Base-by-base conservation (phyloP, 129 eudicot species). In the Tagetes erecta region DNA sequence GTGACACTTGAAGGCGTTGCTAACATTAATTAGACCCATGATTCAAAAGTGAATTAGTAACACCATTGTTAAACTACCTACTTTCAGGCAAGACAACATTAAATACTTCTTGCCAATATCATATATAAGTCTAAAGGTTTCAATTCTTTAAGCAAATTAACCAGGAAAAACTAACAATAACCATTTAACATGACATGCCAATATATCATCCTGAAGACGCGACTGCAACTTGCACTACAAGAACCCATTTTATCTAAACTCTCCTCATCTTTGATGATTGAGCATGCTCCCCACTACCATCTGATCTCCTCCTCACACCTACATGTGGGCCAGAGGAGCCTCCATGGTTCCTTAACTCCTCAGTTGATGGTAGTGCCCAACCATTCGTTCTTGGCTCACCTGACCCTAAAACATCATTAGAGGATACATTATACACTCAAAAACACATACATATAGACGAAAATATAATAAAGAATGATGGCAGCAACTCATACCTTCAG, bases 301-400 rank as follows among this genome's bases (percentile, higher is more conserved):
- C 78, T 53, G 78, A 50, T 72, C 67, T 72, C 78, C 78, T 79
- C 52, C 82, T 71, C 62, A 78, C 73, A 64, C 82, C 82, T 30
- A 72, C 64, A 9, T 55, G 69, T 35, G 78, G 51, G 11, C 55
- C 33, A 5, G 51, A 46, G 3, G 47, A 9, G 3, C 53, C 37
- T 58, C 42, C 71, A 67, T 9, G 37, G 37, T 73, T 34, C 45
- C 50, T 53, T 53, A 27, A n/a, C 1, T 36, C 71, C 49, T 75
- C 92, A 2, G 67, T 70, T 11, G 93, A 85, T 81, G 97, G 96
- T 68, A 87, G 87, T 13, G 93, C 97, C 93, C 84, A 80, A 27
- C 92, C 86, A 44, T 89, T 88, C 74, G 90, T 83, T 72, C 77
- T 71, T 70, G 80, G 56, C 46, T 71, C 83, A 14, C 63, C 78